These are phyloP conservation scores for Annona cherimola DNA, from an alignment of 164 flowering plant genomes.

Conservation along the genomic window DNA sequence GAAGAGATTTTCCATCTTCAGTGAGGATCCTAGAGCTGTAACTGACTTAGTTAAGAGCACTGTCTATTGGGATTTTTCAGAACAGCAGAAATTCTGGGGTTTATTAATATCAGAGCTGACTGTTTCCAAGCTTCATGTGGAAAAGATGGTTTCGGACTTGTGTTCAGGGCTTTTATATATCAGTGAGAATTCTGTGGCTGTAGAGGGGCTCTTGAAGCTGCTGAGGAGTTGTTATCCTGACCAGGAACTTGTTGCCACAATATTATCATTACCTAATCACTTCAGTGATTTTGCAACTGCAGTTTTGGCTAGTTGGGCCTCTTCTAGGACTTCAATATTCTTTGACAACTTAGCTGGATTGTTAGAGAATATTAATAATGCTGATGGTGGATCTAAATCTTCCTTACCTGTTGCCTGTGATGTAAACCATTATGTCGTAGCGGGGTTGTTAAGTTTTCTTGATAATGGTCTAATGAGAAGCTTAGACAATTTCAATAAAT, in stretches of 20 bases:
- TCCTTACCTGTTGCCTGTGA: conserved; percentile 6
- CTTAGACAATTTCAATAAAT: conserved; percentile 9
- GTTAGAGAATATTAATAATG: conserved; percentile 24
- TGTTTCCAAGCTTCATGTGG: conserved; percentile 31
- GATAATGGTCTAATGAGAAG: conserved; percentile 17
- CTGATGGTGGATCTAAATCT: conserved; percentile 9
- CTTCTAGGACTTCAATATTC: conserved; percentile 33
- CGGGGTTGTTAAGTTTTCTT: conserved; percentile 29
- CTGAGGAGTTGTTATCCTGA: conserved; percentile 33
- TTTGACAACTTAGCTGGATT: conserved; percentile 30
- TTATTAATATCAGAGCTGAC: conserved; percentile 40
- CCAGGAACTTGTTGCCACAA: conserved; percentile 36
- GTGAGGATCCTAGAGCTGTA: conserved; percentile 23
- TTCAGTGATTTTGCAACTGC: conserved; percentile 39
- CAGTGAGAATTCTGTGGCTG: conserved; percentile 22
- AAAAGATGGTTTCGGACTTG: conserved; percentile 32
- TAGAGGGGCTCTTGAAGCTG: conserved; percentile 35
- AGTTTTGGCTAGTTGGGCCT: conserved; percentile 37
- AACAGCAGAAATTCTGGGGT: conserved; percentile 49
- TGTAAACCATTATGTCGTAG: conserved; percentile 26
- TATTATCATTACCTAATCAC: conserved; percentile 31
- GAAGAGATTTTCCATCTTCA: conserved; percentile 37
- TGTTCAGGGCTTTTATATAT: conserved; percentile 28
- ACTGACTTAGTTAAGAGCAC: conserved; percentile 26
- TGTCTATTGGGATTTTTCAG: conserved; percentile 27